Evolutionary conservation across 306 rosid species (phyloP), one percentile per base, ranked within the genome.

Genomic region (Pterocarpus macrocarpus): DNA sequence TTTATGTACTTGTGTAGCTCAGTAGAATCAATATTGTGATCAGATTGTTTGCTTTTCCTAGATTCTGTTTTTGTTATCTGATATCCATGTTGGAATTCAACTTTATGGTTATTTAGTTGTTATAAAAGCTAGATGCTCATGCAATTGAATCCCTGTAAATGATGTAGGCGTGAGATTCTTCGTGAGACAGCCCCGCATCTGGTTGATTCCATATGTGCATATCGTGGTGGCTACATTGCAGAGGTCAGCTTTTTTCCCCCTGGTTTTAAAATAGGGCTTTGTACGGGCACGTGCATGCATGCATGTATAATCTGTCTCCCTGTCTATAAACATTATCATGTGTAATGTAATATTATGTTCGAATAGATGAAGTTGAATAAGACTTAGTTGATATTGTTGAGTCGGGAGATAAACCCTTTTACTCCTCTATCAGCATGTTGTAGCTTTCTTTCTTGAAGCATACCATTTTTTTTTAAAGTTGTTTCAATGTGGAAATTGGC

Each of bases 201-300:
- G 75, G 90, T 82, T 47, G 89, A 89, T 56, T 83, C 92, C 80
- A 82, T 95, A 79, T 87, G 96, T 72, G 91, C 89, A 58, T 95
- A 95, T 83, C 99, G 97, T 30, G 99, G 91, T 44, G 98, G 99
- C 81, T 95, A 95, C 81, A 80, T 91, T 64, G 93, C 99, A 50
- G 88, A 88, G 97, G 99, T 89, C 73, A 61, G 79, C 33, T 32
- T 73, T 2, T 57, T 28, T 58, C 35, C 52, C 53, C 9, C 30
- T 39, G 7, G 5, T 30, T 44, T 58, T 47, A 30, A 14, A 49
- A n/a, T 32, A 17, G 28, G 36, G 45, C 62, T 65, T 68, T 62
- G 30, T 17, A 28, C 2, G 5, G 11, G 14, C 16, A 7, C 15
- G 10, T 16, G 50, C 38, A 36, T 53, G 36, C 75, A 28, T 56